phyloP scores from a whole-genome alignment of 768 basidiomycete genomes.

The Galerina sulciceps region DNA sequence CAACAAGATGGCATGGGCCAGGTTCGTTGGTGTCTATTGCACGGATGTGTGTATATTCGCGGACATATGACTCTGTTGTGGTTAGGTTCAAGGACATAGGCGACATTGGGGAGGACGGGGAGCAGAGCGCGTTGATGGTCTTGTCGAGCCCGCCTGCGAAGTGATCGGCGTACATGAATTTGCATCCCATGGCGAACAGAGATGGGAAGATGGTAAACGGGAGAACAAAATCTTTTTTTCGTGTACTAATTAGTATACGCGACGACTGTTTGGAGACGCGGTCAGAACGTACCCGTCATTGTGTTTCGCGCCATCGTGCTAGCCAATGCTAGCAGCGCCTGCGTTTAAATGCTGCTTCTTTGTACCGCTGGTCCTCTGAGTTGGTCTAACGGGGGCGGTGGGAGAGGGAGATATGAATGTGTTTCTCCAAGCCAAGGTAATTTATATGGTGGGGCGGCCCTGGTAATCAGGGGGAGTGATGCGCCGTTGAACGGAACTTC shows the following conservation, averaged over 20 bases:
- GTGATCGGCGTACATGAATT: conserved; percentile 10
- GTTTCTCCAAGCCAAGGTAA: too few species aligned
- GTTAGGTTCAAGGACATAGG: background rate
- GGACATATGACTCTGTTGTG: background rate
- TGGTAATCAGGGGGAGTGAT: too few species aligned
- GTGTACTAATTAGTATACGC: background rate
- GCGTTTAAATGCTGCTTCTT: too few species aligned
- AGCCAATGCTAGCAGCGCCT: too few species aligned
- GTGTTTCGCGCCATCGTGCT: background rate
- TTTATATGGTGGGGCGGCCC: too few species aligned
- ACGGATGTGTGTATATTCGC: conserved; percentile 1
- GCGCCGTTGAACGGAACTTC: too few species aligned
- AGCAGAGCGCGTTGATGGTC: conserved; percentile 8
- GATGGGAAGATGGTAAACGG: conserved; percentile 2
- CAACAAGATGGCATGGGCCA: conserved; percentile 1
- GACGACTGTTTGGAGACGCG: background rate
- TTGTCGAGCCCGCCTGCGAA: conserved; percentile 4
- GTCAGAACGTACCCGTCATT: background rate
- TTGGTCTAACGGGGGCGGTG: too few species aligned
- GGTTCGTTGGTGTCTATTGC: background rate
- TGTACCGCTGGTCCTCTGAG: too few species aligned
- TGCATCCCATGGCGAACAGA: conserved; percentile 3
- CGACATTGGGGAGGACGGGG: background rate
- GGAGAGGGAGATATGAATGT: too few species aligned
- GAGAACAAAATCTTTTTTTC: background rate